Conservation (phyloP, 192 early-diverging fungal genomes). For the Backusella parvicylindrica region DNA sequence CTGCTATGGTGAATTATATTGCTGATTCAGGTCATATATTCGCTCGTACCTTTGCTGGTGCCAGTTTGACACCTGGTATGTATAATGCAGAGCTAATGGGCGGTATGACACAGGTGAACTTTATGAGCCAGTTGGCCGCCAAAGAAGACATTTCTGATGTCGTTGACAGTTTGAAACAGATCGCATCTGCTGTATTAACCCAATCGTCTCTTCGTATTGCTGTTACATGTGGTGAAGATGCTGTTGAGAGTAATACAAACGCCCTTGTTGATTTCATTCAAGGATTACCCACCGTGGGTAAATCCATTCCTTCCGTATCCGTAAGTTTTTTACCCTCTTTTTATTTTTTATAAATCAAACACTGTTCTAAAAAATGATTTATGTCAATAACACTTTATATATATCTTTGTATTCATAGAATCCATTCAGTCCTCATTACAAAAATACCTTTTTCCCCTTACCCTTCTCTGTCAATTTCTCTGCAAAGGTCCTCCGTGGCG, state of each 20-base stretch:
- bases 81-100: conserved; percentile 42
- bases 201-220: conserved; percentile 46
- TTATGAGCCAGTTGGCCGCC: conserved; percentile 70
- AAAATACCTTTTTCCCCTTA: conserved; percentile 74
- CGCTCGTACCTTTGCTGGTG: conserved; percentile 69
- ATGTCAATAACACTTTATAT: background rate
- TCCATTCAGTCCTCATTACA: conserved; percentile 46
- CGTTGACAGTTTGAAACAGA: conserved; percentile 55
- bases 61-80: conserved; percentile 57
- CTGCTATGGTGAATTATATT: conserved; percentile 73
- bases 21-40: conserved; percentile 80
- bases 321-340: conserved; percentile 16
- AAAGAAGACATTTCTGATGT: conserved; percentile 62
- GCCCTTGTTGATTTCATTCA: conserved; percentile 39
- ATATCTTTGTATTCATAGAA: conserved; percentile 27
- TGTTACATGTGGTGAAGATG: conserved; percentile 50
- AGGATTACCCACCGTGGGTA: conserved; percentile 22
- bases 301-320: background rate
- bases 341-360: background rate
- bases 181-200: conserved; percentile 41
- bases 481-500: conserved; percentile 65
- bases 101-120: conserved; percentile 76
- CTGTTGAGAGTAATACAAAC: conserved; percentile 43
- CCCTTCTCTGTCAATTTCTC: conserved; percentile 89
- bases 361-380: background rate